phyloP scores from a whole-genome alignment of 345 rosid genomes.

The Microcos paniculata region DNA sequence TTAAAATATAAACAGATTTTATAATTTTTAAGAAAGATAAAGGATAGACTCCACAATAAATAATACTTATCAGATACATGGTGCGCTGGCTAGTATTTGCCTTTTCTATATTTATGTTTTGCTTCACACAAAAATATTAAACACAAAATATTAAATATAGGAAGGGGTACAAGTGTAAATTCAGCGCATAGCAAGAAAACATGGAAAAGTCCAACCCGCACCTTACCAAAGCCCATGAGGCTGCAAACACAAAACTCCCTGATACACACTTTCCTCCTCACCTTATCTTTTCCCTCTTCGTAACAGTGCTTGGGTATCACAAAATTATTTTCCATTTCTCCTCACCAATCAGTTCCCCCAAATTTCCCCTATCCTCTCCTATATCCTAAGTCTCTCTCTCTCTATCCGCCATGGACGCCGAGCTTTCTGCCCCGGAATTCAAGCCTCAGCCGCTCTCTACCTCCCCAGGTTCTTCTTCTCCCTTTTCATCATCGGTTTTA shows the following conservation, averaged over 20 bases:
- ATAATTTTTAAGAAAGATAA: too few species aligned
- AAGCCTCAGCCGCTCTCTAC: slow-evolving; percentile 26
- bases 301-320: neutral
- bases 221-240: neutral
- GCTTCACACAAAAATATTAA: neutral
- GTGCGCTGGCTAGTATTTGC: neutral
- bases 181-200: neutral
- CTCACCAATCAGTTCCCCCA: slow-evolving; percentile 7
- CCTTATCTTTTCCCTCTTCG: slow-evolving; percentile 16
- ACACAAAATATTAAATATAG: too few species aligned
- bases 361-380: neutral
- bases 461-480: slow-evolving; percentile 49
- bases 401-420: slow-evolving; percentile 46
- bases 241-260: neutral
- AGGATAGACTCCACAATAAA: too few species aligned
- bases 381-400: slow-evolving; percentile 14
- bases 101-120: neutral
- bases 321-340: slow-evolving; percentile 4
- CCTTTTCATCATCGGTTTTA: neutral
- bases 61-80: too few species aligned
- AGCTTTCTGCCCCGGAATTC: slow-evolving; percentile 33
- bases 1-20: too few species aligned
- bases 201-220: neutral
- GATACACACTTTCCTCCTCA: neutral
- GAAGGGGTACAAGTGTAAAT: neutral